Evolutionary conservation across 768 basidiomycete genomes (phyloP).

Genomic region (Trametes punicea): DNA sequence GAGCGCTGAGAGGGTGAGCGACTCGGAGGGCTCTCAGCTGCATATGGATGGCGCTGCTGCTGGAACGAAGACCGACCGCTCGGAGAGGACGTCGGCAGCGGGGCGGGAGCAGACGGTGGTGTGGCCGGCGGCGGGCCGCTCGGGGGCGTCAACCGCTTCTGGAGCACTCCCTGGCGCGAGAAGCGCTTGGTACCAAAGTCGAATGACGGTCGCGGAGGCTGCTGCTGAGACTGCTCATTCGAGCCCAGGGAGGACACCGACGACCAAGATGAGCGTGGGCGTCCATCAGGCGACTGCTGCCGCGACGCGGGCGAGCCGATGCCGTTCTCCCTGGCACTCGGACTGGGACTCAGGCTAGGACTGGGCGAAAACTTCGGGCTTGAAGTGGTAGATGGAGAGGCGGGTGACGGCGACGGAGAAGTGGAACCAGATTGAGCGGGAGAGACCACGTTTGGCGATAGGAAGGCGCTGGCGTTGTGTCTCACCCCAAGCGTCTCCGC

Average conservation of each 20-base stretch:
- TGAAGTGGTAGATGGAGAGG: constrained; percentile 16
- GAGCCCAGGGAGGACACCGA: constrained; percentile 26
- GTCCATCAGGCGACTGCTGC: constrained; percentile 3
- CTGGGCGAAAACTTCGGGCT: constrained; percentile 12
- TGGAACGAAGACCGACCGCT: constrained; percentile 15
- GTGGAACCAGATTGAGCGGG: constrained; percentile 9
- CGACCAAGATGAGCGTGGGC: constrained; percentile 20
- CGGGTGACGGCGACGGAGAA: constrained; percentile 10
- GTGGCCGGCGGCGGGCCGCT: constrained; percentile 56
- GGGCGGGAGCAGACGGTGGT: constrained; percentile 26
- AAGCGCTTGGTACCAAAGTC: constrained; percentile 26
- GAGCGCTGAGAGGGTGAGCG: constrained; percentile 23
- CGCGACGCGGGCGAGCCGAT: constrained; percentile 2
- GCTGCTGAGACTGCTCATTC: constrained; percentile 14
- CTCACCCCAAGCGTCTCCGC: constrained; percentile 36
- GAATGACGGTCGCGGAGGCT: constrained; percentile 15
- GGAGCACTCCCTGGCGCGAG: constrained; percentile 36
- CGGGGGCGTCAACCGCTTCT: constrained; percentile 54
- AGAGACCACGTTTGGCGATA: constrained; percentile 17
- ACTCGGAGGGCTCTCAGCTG: constrained; percentile 23
- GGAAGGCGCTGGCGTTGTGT: constrained; percentile 18
- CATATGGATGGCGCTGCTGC: constrained; percentile 26
- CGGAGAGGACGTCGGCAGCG: constrained; percentile 8
- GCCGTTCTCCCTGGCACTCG: constrained; percentile 6
- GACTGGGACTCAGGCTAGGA: constrained; percentile 14